A percentile compares a stretch with the other conserved stretches of the same genome.
These are phyloP conservation scores for Basidioascus undulatus DNA, from an alignment of 768 basidiomycete species.

Conservation along the genomic window DNA sequence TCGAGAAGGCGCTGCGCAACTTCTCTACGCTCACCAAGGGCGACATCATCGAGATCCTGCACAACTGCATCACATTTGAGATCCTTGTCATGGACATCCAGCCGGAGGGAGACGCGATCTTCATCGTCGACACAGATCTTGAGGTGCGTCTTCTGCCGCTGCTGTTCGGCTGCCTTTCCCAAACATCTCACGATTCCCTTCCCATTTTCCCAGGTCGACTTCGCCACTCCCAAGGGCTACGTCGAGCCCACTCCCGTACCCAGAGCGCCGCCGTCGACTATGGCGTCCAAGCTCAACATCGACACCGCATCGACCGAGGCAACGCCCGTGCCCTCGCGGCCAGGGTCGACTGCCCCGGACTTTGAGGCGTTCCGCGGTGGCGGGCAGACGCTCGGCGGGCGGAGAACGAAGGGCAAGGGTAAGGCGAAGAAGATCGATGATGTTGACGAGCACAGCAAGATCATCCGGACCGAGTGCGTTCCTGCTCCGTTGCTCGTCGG, in stretches of 20 bases:
- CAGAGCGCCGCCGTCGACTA: conserved; percentile 39
- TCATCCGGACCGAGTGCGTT: conserved; percentile 69
- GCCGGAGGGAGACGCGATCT: conserved; percentile 70
- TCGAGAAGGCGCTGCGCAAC: conserved; percentile 83
- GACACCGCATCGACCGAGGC: conserved; percentile 22
- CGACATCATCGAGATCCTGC: conserved; percentile 94
- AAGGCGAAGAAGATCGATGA: conserved; percentile 58
- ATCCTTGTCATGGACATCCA: conserved; percentile 83
- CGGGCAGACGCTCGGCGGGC: conserved; percentile 69
- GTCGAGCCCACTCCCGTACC: conserved; percentile 44
- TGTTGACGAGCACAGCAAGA: conserved; percentile 58
- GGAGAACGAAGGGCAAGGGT: conserved; percentile 88
- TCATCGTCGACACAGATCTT: conserved; percentile 78
- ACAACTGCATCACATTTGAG: conserved; percentile 86
- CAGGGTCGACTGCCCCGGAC: no score
- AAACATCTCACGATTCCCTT: neutral
- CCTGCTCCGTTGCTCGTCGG: neutral
- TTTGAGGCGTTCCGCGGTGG: conserved; percentile 82
- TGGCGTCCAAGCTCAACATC: conserved; percentile 93
- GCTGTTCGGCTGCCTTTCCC: neutral
- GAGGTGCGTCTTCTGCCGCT: conserved; percentile 22
- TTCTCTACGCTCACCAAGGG: conserved; percentile 80
- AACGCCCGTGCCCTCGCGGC: no score
- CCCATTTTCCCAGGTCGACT: conserved; percentile 41
- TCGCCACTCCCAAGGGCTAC: conserved; percentile 61